Conservation (phyloP, 2,329 filamentous ascomycete species). For the Aspergillus piperis region DNA sequence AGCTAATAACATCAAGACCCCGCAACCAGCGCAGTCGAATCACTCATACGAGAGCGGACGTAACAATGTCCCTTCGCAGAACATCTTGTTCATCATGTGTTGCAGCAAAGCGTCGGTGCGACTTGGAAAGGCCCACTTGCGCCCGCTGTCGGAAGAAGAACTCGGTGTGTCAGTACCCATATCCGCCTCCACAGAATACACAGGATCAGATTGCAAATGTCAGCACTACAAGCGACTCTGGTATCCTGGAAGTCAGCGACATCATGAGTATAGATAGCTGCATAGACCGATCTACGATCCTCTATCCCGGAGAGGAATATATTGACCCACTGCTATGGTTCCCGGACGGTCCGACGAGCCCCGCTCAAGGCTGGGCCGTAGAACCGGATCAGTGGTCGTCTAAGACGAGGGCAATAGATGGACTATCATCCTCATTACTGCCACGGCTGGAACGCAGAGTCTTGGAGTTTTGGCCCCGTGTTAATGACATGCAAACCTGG, state of each 20-base stretch:
- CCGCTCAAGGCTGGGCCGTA: not conserved
- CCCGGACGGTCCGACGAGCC: not conserved
- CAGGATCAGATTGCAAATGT: not conserved
- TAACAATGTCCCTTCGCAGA: slow-evolving; percentile 10
- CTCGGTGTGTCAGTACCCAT: slow-evolving; percentile 6
- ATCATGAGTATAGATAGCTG: not conserved
- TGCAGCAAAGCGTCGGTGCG: slow-evolving; percentile 5
- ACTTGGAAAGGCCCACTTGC: not conserved
- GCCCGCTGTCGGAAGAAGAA: slow-evolving; percentile 4
- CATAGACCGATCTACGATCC: not conserved
- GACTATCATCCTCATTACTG: not conserved
- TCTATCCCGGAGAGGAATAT: too few relatives aligned
- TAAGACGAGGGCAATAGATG: not conserved
- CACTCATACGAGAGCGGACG: not conserved
- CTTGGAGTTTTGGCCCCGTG: slow-evolving; percentile 10
- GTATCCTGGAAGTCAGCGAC: not conserved
- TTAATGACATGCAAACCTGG: slow-evolving; percentile 6
- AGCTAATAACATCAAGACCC: not conserved
- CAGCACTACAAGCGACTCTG: not conserved
- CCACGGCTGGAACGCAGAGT: slow-evolving; percentile 3
- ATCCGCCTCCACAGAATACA: not conserved
- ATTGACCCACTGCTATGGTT: not conserved
- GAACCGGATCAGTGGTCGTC: not conserved
- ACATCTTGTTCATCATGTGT: slow-evolving; percentile 7
- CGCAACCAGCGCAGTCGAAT: not conserved